Evolutionary conservation across 768 basidiomycete genomes (phyloP).

Genomic region (Auriscalpium vulgare): DNA sequence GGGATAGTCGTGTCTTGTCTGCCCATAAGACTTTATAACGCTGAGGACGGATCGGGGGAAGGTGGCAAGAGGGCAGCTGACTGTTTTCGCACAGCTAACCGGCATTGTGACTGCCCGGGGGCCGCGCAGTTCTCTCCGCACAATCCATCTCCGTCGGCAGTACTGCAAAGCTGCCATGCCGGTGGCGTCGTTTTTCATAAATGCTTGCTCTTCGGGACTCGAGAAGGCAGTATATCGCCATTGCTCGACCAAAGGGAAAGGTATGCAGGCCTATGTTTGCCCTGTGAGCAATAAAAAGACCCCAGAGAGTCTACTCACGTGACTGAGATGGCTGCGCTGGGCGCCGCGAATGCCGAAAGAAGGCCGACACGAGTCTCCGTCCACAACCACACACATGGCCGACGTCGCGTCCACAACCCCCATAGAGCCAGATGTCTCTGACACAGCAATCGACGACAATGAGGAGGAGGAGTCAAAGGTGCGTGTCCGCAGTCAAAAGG

Average conservation of each 20-base stretch:
- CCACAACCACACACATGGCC: constrained; percentile 20
- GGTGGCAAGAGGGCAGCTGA: neutral
- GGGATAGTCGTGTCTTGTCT: constrained; percentile 9
- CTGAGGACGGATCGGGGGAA: neutral
- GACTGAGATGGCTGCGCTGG: too few species aligned
- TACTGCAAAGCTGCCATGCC: neutral
- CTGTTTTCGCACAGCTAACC: neutral
- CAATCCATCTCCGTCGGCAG: neutral
- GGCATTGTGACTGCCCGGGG: neutral
- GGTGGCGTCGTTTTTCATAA: too few species aligned
- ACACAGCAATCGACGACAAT: constrained; percentile 21
- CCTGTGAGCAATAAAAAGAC: too few species aligned
- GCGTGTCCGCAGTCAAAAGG: constrained; percentile 7
- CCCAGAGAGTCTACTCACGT: neutral
- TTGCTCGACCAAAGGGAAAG: too few species aligned
- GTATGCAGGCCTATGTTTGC: too few species aligned
- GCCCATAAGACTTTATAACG: constrained; percentile 10
- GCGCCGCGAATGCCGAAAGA: too few species aligned
- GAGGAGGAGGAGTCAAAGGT: constrained; percentile 30
- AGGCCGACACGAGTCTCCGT: neutral
- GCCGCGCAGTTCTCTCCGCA: neutral
- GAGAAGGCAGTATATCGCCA: too few species aligned
- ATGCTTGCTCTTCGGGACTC: too few species aligned
- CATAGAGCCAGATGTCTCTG: constrained; percentile 14
- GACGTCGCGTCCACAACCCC: constrained; percentile 20